Evolutionary conservation across 768 basidiomycete genomes (phyloP).

Genomic region (Lepiota venenata): DNA sequence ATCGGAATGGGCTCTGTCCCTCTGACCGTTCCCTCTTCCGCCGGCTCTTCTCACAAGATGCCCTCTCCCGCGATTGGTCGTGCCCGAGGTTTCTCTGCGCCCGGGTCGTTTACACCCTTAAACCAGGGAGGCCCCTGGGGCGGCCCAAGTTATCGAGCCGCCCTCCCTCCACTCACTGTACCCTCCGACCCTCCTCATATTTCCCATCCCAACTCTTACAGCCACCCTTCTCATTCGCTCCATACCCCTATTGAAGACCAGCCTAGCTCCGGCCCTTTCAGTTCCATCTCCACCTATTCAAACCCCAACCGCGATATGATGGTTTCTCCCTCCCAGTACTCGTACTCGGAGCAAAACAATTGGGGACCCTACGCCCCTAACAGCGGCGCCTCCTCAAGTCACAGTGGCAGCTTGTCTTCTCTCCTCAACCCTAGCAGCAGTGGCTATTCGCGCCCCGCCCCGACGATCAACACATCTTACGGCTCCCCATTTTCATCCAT

Average conservation of each 20-base stretch:
- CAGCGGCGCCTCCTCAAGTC: slow-evolving; percentile 53
- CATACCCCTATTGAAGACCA: slow-evolving; percentile 69
- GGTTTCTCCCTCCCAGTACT: slow-evolving; percentile 58
- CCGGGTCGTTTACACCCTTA: slow-evolving; percentile 75
- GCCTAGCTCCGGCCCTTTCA: slow-evolving; percentile 44
- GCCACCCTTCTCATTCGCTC: slow-evolving; percentile 55
- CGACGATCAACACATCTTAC: slow-evolving; percentile 73
- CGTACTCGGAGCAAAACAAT: slow-evolving; percentile 43
- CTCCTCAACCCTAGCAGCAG: slow-evolving; percentile 70
- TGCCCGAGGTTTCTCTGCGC: slow-evolving; percentile 79
- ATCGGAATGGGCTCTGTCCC: slow-evolving; percentile 68
- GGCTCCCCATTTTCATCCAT: slow-evolving; percentile 66
- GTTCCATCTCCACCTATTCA: slow-evolving; percentile 40
- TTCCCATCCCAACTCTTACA: slow-evolving; percentile 48
- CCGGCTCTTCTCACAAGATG: slow-evolving; percentile 36
- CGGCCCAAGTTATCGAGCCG: slow-evolving; percentile 53
- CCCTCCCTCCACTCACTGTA: slow-evolving; percentile 79
- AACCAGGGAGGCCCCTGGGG: slow-evolving; percentile 61
- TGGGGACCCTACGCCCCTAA: slow-evolving; percentile 45
- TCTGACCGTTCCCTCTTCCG: slow-evolving; percentile 56
- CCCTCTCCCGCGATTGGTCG: slow-evolving; percentile 43
- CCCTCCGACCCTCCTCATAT: slow-evolving; percentile 70
- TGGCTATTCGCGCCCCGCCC: slow-evolving; percentile 55
- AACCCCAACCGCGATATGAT: slow-evolving; percentile 40
- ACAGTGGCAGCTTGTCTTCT: slow-evolving; percentile 74